Conservation (phyloP, 1,284 basidiomycete species). For the Phenoliferia sp. region DNA sequence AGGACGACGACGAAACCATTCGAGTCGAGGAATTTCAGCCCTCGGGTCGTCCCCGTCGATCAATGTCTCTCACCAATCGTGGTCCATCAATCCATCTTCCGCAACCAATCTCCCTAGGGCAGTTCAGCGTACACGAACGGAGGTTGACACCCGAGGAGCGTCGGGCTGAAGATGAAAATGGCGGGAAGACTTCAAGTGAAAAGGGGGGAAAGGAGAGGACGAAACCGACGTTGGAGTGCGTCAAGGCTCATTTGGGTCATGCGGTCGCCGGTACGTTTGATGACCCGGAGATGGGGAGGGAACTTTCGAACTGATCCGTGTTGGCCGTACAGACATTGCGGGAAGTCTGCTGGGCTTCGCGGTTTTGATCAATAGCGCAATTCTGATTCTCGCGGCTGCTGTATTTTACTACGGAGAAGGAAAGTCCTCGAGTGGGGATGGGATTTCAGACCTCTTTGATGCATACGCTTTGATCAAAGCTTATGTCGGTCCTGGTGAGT, state of each 20-base stretch:
- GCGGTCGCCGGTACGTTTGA: conserved; percentile 52
- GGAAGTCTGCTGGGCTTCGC: conserved; percentile 66
- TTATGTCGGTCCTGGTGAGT: conserved; percentile 62
- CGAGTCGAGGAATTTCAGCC: background rate
- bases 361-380: conserved; percentile 67
- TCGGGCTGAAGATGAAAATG: background rate
- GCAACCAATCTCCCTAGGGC: conserved; percentile 36
- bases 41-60: background rate
- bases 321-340: background rate
- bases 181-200: background rate
- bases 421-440: conserved; percentile 23
- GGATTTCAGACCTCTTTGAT: conserved; percentile 61
- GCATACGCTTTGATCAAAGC: conserved; percentile 67
- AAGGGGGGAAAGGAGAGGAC: background rate
- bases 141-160: background rate
- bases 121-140: conserved; percentile 8
- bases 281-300: background rate
- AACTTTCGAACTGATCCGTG: background rate
- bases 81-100: conserved; percentile 30
- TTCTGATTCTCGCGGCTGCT: conserved; percentile 54
- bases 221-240: conserved; percentile 51
- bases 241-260: conserved; percentile 71
- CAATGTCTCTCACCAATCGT: background rate
- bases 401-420: conserved; percentile 65
- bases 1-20: background rate